A percentile compares a stretch with the other conserved stretches of the same genome.
phyloP scores from a whole-genome alignment of 768 basidiomycete species.

The Cystofilobasidium bisporidii region DNA sequence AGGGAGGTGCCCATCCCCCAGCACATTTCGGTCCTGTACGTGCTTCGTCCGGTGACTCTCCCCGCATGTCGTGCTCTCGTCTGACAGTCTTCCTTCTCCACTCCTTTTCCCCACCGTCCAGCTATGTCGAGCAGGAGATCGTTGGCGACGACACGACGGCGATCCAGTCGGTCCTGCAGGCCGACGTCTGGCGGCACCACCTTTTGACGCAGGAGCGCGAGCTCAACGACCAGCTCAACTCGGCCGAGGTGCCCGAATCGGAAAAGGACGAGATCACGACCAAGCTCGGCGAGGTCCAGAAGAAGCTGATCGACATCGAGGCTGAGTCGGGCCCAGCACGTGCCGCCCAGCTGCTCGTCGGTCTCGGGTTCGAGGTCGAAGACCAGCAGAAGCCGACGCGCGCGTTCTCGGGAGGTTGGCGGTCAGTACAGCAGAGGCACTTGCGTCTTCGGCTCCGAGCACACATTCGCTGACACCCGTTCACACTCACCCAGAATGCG shows the following conservation, averaged over 20 bases:
- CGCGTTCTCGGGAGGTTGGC: constrained; percentile 93
- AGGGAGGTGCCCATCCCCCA: constrained; percentile 87
- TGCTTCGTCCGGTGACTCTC: constrained; percentile 6
- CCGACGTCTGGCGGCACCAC: constrained; percentile 97
- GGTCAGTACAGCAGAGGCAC: constrained; percentile 25
- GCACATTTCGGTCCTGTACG: constrained; percentile 77
- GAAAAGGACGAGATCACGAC: constrained; percentile 71
- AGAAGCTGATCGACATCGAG: constrained; percentile 90
- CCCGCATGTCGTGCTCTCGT: not conserved
- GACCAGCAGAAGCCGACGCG: constrained; percentile 76
- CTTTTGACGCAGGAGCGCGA: constrained; percentile 71
- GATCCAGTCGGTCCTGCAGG: constrained; percentile 90
- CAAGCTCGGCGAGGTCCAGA: constrained; percentile 78
- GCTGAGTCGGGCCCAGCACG: constrained; percentile 94
- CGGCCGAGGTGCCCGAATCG: constrained; percentile 25
- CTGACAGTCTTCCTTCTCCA: not conserved
- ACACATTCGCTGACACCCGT: not conserved
- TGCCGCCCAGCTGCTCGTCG: constrained; percentile 78
- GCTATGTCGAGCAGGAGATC: constrained; percentile 97
- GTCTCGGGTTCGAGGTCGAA: constrained; percentile 79
- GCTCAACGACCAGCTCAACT: constrained; percentile 60
- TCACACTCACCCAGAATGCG: constrained; percentile 61
- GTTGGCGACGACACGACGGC: constrained; percentile 87
- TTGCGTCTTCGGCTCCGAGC: not conserved
- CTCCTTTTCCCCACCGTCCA: constrained; percentile 4